A percentile compares a stretch with the other conserved stretches of the same genome.
Conservation (phyloP, 495 filamentous ascomycete genomes). For the Bathelium albidoporum region DNA sequence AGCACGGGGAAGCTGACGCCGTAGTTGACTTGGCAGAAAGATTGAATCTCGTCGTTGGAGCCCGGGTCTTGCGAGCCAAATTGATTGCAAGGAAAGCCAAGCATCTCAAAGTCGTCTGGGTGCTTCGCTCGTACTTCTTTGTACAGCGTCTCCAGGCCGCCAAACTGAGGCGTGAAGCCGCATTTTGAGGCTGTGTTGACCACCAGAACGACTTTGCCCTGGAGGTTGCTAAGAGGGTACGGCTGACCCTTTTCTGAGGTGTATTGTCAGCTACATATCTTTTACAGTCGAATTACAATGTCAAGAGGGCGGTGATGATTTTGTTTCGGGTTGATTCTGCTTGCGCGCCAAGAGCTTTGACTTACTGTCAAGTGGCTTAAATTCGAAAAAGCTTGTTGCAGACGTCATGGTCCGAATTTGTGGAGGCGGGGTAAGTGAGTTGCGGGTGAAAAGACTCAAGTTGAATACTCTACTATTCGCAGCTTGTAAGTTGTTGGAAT, state of each 20-base stretch:
- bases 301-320: too few species aligned
- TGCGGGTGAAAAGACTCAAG: neutral
- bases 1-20: conserved; percentile 89
- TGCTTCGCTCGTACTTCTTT: conserved; percentile 57
- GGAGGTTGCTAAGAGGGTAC: conserved; percentile 55
- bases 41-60: conserved; percentile 78
- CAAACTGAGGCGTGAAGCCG: conserved; percentile 96
- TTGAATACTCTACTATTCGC: neutral
- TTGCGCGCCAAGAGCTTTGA: conserved; percentile 5
- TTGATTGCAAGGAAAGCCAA: conserved; percentile 98
- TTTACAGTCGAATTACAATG: too few species aligned
- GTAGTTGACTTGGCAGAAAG: conserved; percentile 90
- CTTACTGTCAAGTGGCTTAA: conserved; percentile 54
- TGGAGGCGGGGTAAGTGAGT: neutral
- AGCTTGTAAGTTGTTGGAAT: neutral
- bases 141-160: conserved; percentile 83
- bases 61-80: conserved; percentile 87
- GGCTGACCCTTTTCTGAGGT: conserved; percentile 61
- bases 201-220: conserved; percentile 85
- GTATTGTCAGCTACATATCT: conserved; percentile 3
- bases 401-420: conserved; percentile 58
- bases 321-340: too few species aligned
- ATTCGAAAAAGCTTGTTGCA: conserved; percentile 83
- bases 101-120: conserved; percentile 66
- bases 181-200: conserved; percentile 99